Evolutionary conservation across 345 rosid genomes (phyloP), one percentile per base, ranked within the genome.

Genomic region (Salix suchowensis): DNA sequence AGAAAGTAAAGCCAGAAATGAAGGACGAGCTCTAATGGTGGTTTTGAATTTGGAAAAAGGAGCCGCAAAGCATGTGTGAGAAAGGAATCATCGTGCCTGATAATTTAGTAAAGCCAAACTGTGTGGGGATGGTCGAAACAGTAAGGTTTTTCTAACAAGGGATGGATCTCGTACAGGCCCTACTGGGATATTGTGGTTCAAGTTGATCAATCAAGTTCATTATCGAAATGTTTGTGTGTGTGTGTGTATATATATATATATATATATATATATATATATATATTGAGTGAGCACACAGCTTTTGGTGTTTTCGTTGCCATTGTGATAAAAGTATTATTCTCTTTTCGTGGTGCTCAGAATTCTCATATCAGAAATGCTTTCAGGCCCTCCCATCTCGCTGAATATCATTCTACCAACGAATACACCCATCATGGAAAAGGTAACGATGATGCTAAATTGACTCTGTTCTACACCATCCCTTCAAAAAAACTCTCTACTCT

Each of bases 371-470:
- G 26, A 24, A 19, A 70, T 70, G 64, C 30, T 75, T 74, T 32
- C 62, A 32, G 32, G 72, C 54, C 54, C 68, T 48, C 13, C 60
- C 44, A 68, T 74, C 5, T 61, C 44, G 11, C 46, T 62, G 16
- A 2, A 24, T 46, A 73, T 72, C 72, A 78, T 75, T 73, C 66
- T 44, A 69, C 40, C 36, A 39, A 55, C 36, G 69, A 79, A 79
- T 68, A 72, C 11, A 21, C 28, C 80, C 71, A 44, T 18, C 65
- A 13, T 24, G 32, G 55, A 54, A 40, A 70, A 64, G 44, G 23
- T 39, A 9, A 67, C 40, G 55, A 61, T 76, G 80, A 72, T 79
- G 74, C 60, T 62, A 50, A 10, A 52, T 75, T 67, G 68, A 62
- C 77, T 32, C 74, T 3, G 24, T 61, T 73, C 68, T 61, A 39